A percentile compares a stretch with the other conserved stretches of the same genome.
Evolutionary conservation across 495 filamentous ascomycete species (phyloP).

Genomic region (Podospora australis): DNA sequence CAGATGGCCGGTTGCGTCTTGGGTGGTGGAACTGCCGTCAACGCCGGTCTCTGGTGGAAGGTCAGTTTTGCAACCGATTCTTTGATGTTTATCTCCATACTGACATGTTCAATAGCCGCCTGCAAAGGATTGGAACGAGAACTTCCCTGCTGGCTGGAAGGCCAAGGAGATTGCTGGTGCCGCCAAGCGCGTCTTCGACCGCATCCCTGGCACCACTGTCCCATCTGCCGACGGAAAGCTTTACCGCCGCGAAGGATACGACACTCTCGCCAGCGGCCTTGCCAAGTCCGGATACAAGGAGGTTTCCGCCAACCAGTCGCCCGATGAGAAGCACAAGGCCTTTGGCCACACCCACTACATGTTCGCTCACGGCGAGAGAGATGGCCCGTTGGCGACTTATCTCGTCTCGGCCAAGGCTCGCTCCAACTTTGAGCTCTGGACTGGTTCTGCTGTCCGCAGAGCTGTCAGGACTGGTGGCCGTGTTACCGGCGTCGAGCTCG

Average conservation of each 20-base stretch:
- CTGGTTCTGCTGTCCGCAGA: conserved; percentile 57
- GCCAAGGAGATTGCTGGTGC: conserved; percentile 53
- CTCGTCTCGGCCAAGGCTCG: conserved; percentile 54
- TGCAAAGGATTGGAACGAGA: conserved; percentile 60
- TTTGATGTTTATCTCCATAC: neutral
- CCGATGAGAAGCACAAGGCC: conserved; percentile 57
- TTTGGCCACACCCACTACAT: conserved; percentile 65
- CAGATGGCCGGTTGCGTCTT: conserved; percentile 72
- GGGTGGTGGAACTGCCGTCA: conserved; percentile 67
- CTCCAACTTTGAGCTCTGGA: conserved; percentile 59
- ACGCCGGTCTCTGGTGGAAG: conserved; percentile 55
- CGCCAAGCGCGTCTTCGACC: conserved; percentile 54
- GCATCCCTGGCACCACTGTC: conserved; percentile 61
- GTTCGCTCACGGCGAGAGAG: conserved; percentile 58
- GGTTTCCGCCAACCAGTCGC: conserved; percentile 53
- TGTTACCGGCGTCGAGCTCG: conserved; percentile 62
- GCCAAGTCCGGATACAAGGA: conserved; percentile 53
- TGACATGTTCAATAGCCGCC: conserved; percentile 21
- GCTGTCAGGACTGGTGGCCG: conserved; percentile 55
- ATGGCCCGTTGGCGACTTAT: conserved; percentile 69
- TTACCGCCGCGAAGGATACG: conserved; percentile 61
- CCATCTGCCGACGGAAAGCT: conserved; percentile 62
- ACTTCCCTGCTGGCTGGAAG: conserved; percentile 72
- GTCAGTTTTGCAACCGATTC: conserved; percentile 13
- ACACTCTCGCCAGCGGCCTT: conserved; percentile 52